Evolutionary conservation across 495 filamentous ascomycete species (phyloP).

Genomic region (Aspergillus avenaceus): DNA sequence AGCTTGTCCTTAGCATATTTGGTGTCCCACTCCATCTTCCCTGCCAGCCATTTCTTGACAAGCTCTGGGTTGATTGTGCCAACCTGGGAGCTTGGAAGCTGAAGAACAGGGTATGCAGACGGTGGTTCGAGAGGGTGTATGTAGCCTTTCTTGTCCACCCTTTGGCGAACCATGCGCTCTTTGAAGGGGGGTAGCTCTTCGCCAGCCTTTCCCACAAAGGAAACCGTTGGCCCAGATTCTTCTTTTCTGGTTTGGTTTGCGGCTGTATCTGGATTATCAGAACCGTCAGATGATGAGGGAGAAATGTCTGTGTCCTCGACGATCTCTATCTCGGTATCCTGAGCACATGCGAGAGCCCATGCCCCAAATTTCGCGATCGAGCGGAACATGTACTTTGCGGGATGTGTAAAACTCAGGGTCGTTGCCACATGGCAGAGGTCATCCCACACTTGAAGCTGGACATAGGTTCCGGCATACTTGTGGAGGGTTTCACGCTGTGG

Average conservation of each 20-base stretch:
- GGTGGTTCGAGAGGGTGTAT: slow-evolving; percentile 62
- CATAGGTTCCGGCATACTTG: slow-evolving; percentile 76
- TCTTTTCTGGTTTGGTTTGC: slow-evolving; percentile 19
- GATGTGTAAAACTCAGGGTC: slow-evolving; percentile 85
- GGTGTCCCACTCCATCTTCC: slow-evolving; percentile 64
- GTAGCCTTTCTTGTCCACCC: slow-evolving; percentile 70
- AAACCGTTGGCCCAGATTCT: slow-evolving; percentile 10
- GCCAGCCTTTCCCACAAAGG: slow-evolving; percentile 71
- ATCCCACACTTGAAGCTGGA: slow-evolving; percentile 96
- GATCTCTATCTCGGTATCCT: slow-evolving; percentile 74
- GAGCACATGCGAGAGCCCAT: slow-evolving; percentile 81
- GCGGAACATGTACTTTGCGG: slow-evolving; percentile 91
- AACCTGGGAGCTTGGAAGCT: slow-evolving; percentile 57
- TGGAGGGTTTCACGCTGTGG: slow-evolving; percentile 49
- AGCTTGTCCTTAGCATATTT: slow-evolving; percentile 63
- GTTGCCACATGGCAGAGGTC: slow-evolving; percentile 89
- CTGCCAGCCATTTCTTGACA: slow-evolving; percentile 75
- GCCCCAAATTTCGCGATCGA: slow-evolving; percentile 87
- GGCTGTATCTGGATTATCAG: slow-evolving; percentile 29
- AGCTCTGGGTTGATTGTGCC: slow-evolving; percentile 77
- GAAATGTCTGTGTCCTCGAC: slow-evolving; percentile 73
- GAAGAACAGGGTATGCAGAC: slow-evolving; percentile 56
- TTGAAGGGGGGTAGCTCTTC: slow-evolving; percentile 74
- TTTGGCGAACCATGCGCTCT: slow-evolving; percentile 85
- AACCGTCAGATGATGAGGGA: slow-evolving; percentile 59